phyloP scores from a whole-genome alignment of 495 filamentous ascomycete genomes.

The Parathielavia hyrcaniae region DNA sequence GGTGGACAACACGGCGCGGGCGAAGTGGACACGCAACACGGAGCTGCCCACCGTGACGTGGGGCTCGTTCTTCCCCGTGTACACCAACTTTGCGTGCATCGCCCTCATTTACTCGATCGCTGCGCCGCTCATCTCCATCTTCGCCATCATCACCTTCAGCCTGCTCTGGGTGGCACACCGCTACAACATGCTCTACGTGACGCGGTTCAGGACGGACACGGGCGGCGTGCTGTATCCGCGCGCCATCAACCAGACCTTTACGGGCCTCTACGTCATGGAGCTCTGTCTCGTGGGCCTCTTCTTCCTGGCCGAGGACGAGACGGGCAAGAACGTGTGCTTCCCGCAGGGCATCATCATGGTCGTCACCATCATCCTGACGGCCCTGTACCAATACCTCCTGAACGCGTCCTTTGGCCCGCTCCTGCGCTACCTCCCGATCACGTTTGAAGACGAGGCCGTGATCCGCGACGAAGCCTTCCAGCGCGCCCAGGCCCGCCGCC shows the following conservation, averaged over 20 bases:
- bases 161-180: constrained; percentile 95
- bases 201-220: constrained; percentile 83
- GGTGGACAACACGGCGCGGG: constrained; percentile 77
- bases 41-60: constrained; percentile 72
- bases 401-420: constrained; percentile 83
- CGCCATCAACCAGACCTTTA: constrained; percentile 94
- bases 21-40: constrained; percentile 83
- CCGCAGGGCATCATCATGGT: constrained; percentile 91
- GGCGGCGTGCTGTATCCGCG: constrained; percentile 88
- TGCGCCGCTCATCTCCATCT: constrained; percentile 83
- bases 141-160: constrained; percentile 89
- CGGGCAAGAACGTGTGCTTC: constrained; percentile 56
- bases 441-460: constrained; percentile 89
- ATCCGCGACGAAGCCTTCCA: constrained; percentile 83
- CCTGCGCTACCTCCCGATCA: constrained; percentile 86
- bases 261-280: constrained; percentile 92
- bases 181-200: constrained; percentile 95
- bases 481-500: constrained; percentile 60
- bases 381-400: constrained; percentile 74
- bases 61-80: constrained; percentile 92
- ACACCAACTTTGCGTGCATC: constrained; percentile 92
- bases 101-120: constrained; percentile 89
- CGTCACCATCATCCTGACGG: constrained; percentile 60
- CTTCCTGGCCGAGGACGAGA: constrained; percentile 66
- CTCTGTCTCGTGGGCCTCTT: constrained; percentile 85